phyloP scores from a whole-genome alignment of 2,329 filamentous ascomycete species.

The Diaporthe sp. region DNA sequence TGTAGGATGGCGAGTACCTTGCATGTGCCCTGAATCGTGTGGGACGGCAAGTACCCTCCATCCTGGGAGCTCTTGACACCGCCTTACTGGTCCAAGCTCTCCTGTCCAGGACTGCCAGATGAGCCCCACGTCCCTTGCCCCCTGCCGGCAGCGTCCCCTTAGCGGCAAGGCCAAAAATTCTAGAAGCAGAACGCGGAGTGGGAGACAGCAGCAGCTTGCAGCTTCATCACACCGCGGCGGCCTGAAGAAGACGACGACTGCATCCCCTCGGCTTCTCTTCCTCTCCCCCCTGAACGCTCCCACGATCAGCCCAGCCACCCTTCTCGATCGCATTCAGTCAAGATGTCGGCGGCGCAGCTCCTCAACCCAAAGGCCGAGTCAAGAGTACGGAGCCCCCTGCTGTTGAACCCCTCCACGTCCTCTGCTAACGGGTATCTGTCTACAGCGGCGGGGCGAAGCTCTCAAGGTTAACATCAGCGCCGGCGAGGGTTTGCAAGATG shows the following conservation, averaged over 20 bases:
- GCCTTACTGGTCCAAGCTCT: constrained; percentile 28
- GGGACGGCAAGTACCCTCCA: neutral
- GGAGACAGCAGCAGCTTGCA: constrained; percentile 21
- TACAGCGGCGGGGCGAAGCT: constrained; percentile 94
- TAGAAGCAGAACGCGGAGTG: constrained; percentile 20
- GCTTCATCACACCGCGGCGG: constrained; percentile 18
- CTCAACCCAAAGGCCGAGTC: constrained; percentile 99
- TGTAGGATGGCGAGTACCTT: constrained; percentile 15
- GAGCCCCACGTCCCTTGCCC: constrained; percentile 15
- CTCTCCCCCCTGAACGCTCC: neutral
- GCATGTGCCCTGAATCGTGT: neutral
- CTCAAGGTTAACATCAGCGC: constrained; percentile 96
- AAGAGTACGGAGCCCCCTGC: constrained; percentile 72
- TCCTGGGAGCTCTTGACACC: constrained; percentile 16
- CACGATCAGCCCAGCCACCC: neutral
- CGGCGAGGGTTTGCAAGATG: constrained; percentile 92
- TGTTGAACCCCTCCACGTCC: constrained; percentile 45
- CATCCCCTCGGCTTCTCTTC: neutral
- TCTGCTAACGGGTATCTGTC: constrained; percentile 52
- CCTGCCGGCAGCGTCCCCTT: constrained; percentile 16
- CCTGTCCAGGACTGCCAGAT: constrained; percentile 6
- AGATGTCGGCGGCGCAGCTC: constrained; percentile 97
- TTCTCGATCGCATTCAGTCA: constrained; percentile 37
- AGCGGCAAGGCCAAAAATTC: constrained; percentile 36
- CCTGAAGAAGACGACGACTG: constrained; percentile 24